A percentile compares a stretch with the other conserved stretches of the same genome.
Conservation (phyloP, 208 protist species). For the Trypanosoma platydactyli region DNA sequence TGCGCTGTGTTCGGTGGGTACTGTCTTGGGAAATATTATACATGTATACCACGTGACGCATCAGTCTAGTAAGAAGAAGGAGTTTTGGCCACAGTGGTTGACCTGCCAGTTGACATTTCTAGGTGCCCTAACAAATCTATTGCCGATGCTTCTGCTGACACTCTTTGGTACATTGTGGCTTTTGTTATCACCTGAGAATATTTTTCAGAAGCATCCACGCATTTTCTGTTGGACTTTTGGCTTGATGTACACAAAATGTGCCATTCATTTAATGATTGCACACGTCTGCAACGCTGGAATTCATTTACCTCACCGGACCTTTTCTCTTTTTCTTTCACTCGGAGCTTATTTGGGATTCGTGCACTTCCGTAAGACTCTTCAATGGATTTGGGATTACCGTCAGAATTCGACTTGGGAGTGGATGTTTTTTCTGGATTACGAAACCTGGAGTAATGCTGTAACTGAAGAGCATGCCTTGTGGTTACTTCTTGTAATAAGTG, state of each 20-base stretch:
- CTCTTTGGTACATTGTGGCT: conserved; percentile 62
- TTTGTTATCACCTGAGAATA: conserved; percentile 56
- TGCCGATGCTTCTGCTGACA: conserved; percentile 54
- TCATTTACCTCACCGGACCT: conserved; percentile 60
- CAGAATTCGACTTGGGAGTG: not conserved
- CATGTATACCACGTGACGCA: conserved; percentile 64
- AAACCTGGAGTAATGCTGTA: conserved; percentile 15
- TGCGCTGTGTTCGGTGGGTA: conserved; percentile 36
- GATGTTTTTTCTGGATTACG: not conserved
- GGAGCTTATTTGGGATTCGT: conserved; percentile 52
- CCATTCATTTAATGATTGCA: conserved; percentile 82
- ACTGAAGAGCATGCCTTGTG: conserved; percentile 62
- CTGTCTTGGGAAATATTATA: conserved; percentile 53
- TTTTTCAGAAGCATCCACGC: conserved; percentile 76
- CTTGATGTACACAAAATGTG: conserved; percentile 74
- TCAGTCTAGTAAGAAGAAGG: conserved; percentile 4
- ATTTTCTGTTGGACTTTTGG: conserved; percentile 85
- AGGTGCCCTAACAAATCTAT: conserved; percentile 58
- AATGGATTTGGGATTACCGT: not conserved
- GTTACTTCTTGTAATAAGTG: conserved; percentile 63
- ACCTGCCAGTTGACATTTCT: conserved; percentile 41
- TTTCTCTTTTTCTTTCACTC: conserved; percentile 67
- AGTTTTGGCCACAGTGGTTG: conserved; percentile 7
- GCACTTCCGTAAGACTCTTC: conserved; percentile 42
- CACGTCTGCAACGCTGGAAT: conserved; percentile 61